phyloP scores from a whole-genome alignment of 495 filamentous ascomycete genomes.

The Penicillium angulare region DNA sequence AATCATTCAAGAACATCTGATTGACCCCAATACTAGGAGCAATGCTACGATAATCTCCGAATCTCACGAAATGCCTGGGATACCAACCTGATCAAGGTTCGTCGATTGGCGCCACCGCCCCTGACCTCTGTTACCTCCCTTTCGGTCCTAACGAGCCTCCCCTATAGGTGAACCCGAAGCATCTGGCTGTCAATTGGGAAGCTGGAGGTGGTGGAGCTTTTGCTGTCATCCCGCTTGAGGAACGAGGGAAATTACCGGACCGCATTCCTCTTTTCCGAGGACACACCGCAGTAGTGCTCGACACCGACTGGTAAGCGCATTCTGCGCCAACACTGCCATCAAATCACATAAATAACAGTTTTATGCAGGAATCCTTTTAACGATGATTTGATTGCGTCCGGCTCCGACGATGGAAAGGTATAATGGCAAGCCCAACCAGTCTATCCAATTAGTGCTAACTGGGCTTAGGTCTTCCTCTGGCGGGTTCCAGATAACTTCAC shows the following conservation, averaged over 20 bases:
- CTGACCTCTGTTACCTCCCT: conserved; percentile 22
- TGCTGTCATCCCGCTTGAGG: conserved; percentile 88
- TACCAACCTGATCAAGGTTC: conserved; percentile 93
- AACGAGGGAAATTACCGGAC: conserved; percentile 86
- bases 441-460: conserved; percentile 12
- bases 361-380: conserved; percentile 83
- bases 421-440: neutral
- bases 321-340: neutral
- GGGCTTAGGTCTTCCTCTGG: conserved; percentile 78
- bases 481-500: conserved; percentile 87
- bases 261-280: conserved; percentile 92
- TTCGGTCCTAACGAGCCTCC: conserved; percentile 21
- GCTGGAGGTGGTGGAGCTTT: conserved; percentile 95
- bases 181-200: conserved; percentile 98
- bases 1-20: neutral
- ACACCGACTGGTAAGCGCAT: conserved; percentile 86
- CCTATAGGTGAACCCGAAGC: conserved; percentile 84
- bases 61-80: conserved; percentile 99
- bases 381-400: conserved; percentile 87
- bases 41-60: conserved; percentile 95
- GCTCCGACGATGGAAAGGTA: conserved; percentile 93
- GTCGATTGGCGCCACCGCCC: conserved; percentile 29
- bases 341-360: neutral
- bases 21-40: conserved; percentile 50
- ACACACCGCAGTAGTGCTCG: conserved; percentile 90